Conservation (phyloP, 2,329 filamentous ascomycete genomes). For the Pseudogymnoascus sp. region DNA sequence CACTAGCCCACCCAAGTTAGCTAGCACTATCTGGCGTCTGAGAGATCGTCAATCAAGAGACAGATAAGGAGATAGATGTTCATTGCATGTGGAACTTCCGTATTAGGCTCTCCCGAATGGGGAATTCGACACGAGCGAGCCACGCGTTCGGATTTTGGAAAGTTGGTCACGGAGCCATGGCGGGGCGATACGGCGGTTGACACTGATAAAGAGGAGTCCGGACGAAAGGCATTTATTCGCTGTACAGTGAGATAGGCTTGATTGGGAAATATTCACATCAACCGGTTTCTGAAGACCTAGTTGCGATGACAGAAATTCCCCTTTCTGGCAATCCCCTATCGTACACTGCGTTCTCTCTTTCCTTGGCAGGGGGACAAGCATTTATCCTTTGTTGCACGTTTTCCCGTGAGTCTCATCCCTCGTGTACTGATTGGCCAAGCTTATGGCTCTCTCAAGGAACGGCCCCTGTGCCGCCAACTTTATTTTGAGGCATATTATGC, state of each 20-base stretch:
- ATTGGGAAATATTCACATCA: background rate
- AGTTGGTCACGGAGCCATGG: background rate
- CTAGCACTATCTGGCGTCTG: background rate
- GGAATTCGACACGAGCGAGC: background rate
- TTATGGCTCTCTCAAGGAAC: background rate
- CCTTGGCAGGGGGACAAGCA: background rate
- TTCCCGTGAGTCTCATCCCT: background rate
- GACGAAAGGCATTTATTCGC: background rate
- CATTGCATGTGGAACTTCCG: background rate
- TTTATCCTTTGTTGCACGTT: background rate
- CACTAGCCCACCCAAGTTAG: slow-evolving; percentile 2
- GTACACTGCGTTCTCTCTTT: background rate
- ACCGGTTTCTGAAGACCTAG: background rate
- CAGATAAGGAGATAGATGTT: slow-evolving; percentile 4
- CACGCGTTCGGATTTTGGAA: background rate
- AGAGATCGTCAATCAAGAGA: background rate
- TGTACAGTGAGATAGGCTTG: background rate
- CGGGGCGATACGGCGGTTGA: background rate
- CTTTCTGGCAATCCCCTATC: background rate
- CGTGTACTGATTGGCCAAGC: background rate
- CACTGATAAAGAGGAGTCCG: background rate
- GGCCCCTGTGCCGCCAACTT: background rate
- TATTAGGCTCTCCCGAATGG: background rate
- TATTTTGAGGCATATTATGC: background rate
- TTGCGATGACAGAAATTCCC: background rate